Conservation (phyloP, 192 early-diverging fungal genomes). For the Linnemannia elongata region DNA sequence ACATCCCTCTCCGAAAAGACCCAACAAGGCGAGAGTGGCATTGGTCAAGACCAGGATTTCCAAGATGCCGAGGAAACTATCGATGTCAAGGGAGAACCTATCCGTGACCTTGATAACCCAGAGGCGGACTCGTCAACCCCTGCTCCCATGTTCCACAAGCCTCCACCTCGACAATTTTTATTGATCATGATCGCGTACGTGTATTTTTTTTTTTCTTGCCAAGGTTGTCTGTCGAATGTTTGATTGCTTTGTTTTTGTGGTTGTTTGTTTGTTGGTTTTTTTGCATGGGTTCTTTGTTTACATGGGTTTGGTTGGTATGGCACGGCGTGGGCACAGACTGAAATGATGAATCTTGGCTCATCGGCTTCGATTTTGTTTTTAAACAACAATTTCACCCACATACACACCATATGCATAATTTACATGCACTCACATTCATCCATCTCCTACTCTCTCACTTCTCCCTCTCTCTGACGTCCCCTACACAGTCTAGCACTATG, state of each 20-base stretch:
- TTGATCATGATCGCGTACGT: constrained; percentile 38
- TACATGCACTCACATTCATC: background rate
- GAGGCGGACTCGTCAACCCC: constrained; percentile 7
- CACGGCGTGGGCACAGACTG: background rate
- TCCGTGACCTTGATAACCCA: background rate
- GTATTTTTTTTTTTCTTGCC: background rate
- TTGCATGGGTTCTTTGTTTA: background rate
- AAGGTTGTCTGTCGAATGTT: background rate
- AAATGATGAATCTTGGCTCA: constrained; percentile 3
- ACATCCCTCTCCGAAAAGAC: constrained; percentile 2
- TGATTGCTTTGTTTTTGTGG: background rate
- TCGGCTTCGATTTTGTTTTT: background rate
- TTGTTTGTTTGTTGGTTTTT: background rate
- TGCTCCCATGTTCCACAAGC: constrained; percentile 28
- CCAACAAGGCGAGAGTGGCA: no score
- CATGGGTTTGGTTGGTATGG: background rate
- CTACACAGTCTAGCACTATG: constrained; percentile 54
- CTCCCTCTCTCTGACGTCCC: background rate
- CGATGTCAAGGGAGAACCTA: background rate
- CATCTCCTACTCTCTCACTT: background rate
- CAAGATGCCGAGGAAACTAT: background rate
- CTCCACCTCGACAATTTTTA: constrained; percentile 22
- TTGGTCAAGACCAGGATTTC: background rate
- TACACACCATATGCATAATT: background rate
- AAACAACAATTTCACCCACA: background rate